Conservation (phyloP, 2,329 filamentous ascomycete species). For the Zasmidium citrigriseum region DNA sequence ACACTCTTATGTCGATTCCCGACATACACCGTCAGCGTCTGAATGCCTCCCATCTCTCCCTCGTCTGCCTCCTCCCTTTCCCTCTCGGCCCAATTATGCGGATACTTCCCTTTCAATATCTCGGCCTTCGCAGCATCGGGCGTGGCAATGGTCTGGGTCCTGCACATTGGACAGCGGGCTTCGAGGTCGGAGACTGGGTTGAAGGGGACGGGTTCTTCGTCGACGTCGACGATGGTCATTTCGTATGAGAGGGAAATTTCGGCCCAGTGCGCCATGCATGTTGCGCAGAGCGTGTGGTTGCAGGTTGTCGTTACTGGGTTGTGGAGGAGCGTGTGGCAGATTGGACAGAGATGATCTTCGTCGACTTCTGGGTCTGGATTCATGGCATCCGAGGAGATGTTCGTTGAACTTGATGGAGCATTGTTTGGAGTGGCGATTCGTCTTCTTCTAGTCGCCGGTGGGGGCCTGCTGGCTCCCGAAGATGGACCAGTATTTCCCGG, state of each 20-base stretch:
- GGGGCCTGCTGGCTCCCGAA: background rate
- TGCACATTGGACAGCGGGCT: constrained; percentile 50
- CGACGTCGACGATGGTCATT: constrained; percentile 42
- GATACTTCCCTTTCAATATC: constrained; percentile 39
- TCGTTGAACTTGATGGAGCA: background rate
- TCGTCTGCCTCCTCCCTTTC: constrained; percentile 36
- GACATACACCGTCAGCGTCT: constrained; percentile 47
- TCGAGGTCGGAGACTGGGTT: constrained; percentile 34
- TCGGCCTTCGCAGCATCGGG: constrained; percentile 30
- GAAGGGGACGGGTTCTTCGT: constrained; percentile 35
- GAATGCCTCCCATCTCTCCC: constrained; percentile 30
- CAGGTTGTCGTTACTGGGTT: constrained; percentile 46
- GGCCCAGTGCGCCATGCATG: constrained; percentile 51
- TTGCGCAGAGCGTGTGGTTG: constrained; percentile 45
- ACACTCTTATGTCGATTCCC: constrained; percentile 43
- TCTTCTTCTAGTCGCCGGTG: background rate
- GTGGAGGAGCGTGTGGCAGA: constrained; percentile 47
- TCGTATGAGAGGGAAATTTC: constrained; percentile 41
- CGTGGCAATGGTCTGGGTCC: constrained; percentile 40
- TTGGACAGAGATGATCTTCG: constrained; percentile 48
- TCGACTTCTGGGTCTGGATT: constrained; percentile 22
- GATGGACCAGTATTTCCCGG: background rate
- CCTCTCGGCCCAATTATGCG: constrained; percentile 35
- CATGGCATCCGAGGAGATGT: background rate
- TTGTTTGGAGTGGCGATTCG: background rate